Percentiles rank a stretch among this genome's conserved stretches.
phyloP scores from a whole-genome alignment of 2,329 filamentous ascomycete genomes.

The Monosporascus sp. region DNA sequence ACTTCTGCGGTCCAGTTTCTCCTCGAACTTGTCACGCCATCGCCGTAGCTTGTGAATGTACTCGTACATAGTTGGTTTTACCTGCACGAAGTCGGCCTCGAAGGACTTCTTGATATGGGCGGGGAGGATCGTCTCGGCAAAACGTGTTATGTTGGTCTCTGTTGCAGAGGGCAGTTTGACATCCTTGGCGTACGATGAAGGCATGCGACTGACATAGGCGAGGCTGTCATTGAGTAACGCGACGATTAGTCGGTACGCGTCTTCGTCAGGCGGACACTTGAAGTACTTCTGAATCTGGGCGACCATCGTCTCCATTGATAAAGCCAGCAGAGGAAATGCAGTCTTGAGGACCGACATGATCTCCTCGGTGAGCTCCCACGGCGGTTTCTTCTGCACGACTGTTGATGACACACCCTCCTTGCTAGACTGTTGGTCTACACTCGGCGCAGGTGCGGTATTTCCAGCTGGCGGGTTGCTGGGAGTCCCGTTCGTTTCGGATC shows the following conservation, averaged over 20 bases:
- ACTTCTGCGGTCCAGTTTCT: conserved; percentile 84
- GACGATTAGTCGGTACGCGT: conserved; percentile 96
- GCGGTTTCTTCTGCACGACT: conserved; percentile 60
- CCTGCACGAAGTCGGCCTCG: conserved; percentile 90
- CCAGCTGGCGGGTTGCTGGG: conserved; percentile 16
- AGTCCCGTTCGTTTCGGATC: conserved; percentile 27
- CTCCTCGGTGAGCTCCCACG: conserved; percentile 95
- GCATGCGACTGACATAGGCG: conserved; percentile 85
- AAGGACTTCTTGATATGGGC: conserved; percentile 94
- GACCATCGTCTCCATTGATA: conserved; percentile 99
- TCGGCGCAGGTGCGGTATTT: conserved; percentile 13
- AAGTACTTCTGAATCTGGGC: conserved; percentile 99
- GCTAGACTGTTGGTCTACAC: conserved; percentile 19
- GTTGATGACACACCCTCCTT: conserved; percentile 23
- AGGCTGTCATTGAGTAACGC: conserved; percentile 92
- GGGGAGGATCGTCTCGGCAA: conserved; percentile 92
- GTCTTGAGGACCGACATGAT: conserved; percentile 95
- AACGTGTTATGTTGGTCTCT: conserved; percentile 93
- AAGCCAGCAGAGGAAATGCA: conserved; percentile 86
- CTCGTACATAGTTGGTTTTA: conserved; percentile 95
- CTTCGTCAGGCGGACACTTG: conserved; percentile 97
- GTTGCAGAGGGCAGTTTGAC: conserved; percentile 86
- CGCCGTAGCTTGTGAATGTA: conserved; percentile 95
- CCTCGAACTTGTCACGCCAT: conserved; percentile 97
- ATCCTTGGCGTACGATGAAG: conserved; percentile 79